Percentiles rank a stretch among this genome's conserved stretches.
Evolutionary conservation across 495 filamentous ascomycete genomes (phyloP).

Genomic region (Aspergillus kassunensis): DNA sequence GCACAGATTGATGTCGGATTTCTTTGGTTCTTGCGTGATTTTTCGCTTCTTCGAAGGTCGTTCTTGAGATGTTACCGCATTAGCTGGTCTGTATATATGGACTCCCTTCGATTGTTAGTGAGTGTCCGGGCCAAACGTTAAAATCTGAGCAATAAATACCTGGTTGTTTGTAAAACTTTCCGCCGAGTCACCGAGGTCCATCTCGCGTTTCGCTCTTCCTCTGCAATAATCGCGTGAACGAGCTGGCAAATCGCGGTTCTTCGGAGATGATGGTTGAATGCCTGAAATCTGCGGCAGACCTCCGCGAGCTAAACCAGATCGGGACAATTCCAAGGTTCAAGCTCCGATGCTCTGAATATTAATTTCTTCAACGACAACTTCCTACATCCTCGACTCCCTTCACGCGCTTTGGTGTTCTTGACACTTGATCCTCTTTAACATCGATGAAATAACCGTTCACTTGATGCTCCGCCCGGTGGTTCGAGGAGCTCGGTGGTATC

Average conservation of each 20-base stretch:
- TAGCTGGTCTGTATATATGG: slow-evolving; percentile 63
- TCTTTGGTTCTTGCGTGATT: slow-evolving; percentile 30
- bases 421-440: neutral
- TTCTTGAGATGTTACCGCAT: slow-evolving; percentile 31
- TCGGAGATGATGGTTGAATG: neutral
- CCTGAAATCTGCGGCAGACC: slow-evolving; percentile 14
- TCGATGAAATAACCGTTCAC: slow-evolving; percentile 31
- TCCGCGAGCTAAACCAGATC: slow-evolving; percentile 12
- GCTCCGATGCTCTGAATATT: slow-evolving; percentile 9
- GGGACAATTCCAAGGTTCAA: slow-evolving; percentile 11
- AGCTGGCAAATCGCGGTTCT: slow-evolving; percentile 2
- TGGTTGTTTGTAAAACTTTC: slow-evolving; percentile 43
- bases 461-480: slow-evolving; percentile 49
- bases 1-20: slow-evolving; percentile 15
- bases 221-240: slow-evolving; percentile 10
- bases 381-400: slow-evolving; percentile 6
- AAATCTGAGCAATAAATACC: slow-evolving; percentile 25
- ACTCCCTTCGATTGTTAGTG: slow-evolving; percentile 50
- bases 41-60: slow-evolving; percentile 65
- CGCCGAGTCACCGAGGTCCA: slow-evolving; percentile 23
- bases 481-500: slow-evolving; percentile 45
- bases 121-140: neutral
- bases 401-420: neutral
- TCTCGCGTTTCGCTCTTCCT: too few relatives aligned
- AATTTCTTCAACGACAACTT: slow-evolving; percentile 5